Conservation (phyloP, 1,139 yeast genomes). For the Debaryomyces fabryi region DNA sequence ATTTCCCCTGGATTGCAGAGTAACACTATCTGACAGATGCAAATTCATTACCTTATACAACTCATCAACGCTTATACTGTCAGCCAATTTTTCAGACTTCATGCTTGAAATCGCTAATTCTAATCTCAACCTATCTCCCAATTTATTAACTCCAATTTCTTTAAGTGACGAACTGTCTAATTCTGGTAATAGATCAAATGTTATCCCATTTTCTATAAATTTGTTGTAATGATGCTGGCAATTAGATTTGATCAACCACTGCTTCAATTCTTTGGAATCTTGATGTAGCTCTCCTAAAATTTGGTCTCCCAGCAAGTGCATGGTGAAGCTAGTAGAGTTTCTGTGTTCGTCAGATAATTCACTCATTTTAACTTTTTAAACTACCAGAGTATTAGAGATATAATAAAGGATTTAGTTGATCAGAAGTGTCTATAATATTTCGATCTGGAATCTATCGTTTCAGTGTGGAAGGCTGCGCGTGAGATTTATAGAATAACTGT, state of each 20-base stretch:
- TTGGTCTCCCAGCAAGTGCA: neutral
- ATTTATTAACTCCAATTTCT: slow-evolving; percentile 72
- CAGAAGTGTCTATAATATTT: neutral
- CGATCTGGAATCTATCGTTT: slow-evolving; percentile 5
- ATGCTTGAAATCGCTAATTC: slow-evolving; percentile 54
- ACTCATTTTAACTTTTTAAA: neutral
- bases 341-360: neutral
- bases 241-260: slow-evolving; percentile 39
- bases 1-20: neutral
- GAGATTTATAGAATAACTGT: neutral
- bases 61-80: slow-evolving; percentile 35
- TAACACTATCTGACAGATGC: slow-evolving; percentile 13
- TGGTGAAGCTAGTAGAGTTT: neutral
- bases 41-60: slow-evolving; percentile 29
- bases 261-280: slow-evolving; percentile 28
- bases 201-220: slow-evolving; percentile 55
- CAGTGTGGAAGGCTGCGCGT: slow-evolving; percentile 9
- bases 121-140: slow-evolving; percentile 80
- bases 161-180: slow-evolving; percentile 69
- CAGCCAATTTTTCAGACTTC: slow-evolving; percentile 39
- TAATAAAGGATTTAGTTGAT: neutral
- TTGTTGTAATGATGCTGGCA: slow-evolving; percentile 41
- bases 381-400: neutral
- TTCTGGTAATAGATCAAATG: slow-evolving; percentile 60
- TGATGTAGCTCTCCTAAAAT: neutral